These are phyloP conservation scores for Brassica rapa DNA, from an alignment of 345 rosid genomes.

Conservation along the genomic window DNA sequence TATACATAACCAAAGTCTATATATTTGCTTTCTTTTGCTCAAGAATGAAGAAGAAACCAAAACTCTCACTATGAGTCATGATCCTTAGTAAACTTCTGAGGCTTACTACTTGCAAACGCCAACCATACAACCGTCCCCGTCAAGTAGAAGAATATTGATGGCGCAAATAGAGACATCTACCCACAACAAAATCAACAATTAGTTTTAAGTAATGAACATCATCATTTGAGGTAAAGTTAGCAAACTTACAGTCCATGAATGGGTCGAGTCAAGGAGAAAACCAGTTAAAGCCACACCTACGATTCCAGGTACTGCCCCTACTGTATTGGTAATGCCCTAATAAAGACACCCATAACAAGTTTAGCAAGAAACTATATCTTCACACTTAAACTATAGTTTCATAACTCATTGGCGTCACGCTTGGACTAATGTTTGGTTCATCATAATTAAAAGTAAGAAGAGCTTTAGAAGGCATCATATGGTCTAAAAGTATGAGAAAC, in stretches of 20 bases:
- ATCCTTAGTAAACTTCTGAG: conserved; percentile 64
- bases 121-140: conserved; percentile 89
- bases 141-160: conserved; percentile 91
- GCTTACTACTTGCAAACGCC: conserved; percentile 83
- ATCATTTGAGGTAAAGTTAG: background rate
- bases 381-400: background rate
- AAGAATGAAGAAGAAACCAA: conserved; percentile 1
- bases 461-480: background rate
- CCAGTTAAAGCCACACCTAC: conserved; percentile 93
- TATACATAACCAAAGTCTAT: conserved; percentile 19
- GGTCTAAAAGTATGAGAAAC: too few relatives aligned
- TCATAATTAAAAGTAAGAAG: background rate
- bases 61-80: conserved; percentile 31
- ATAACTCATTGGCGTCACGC: background rate
- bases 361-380: background rate
- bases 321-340: conserved; percentile 90
- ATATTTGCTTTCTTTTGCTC: background rate
- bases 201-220: background rate
- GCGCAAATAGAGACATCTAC: conserved; percentile 77
- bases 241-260: conserved; percentile 93
- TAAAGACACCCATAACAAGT: background rate
- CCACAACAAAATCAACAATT: background rate
- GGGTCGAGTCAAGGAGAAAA: conserved; percentile 86
- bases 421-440: background rate
- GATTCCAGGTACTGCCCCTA: conserved; percentile 92